Base-by-base conservation (phyloP, 495 filamentous ascomycete genomes). In the Mytilinidion resinicola region DNA sequence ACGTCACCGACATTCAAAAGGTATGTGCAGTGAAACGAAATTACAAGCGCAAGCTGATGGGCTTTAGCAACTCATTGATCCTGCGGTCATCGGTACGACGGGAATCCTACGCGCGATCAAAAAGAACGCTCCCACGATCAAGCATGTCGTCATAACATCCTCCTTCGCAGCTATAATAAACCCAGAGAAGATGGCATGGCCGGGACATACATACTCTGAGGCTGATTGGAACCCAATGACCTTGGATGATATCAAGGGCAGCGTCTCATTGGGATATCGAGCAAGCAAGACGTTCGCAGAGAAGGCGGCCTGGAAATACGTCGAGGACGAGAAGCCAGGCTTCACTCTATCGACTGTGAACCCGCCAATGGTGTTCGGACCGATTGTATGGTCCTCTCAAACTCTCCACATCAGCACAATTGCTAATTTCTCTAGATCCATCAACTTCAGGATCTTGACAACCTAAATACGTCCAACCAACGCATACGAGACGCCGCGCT, bases 201-300 rank as follows among this genome's bases (percentile, higher is more conserved):
- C 76, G 0, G 77, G 76, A 46, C 78, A 82, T 61, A 76, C 76
- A 14, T 95, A 90, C 69, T 77, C 76, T 53, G 90, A 95, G 67
- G 73, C 75, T 17, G 83, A 85, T 47, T 97, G 91, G 91, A 93
- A 93, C 72, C 89, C 90, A 0, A 79, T 89, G 4, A 92, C 89
- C 5, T 73, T 78, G 61, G 84, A 87, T 61, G 79, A 90, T 60
- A 82, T 86, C 2, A 61, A 78, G 52, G 62, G 74, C 14, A 78
- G 82, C 43, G 70, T 74, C 0, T 59, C 80, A 5, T 80, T 77
- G 2, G 84, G 84, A 17, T 67, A 67, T 41, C 68, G 56, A 14
- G 73, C 69, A 1, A 65, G 56, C 62, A 76, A 76, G 62, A 73
- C 70, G 0, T 78, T 76, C 56, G 78, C 77, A 9, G 85, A 89